Percentiles rank a stretch among this genome's conserved stretches.
Evolutionary conservation across 768 basidiomycete species (phyloP).

Genomic region (Trichaptum fuscoviolaceum): DNA sequence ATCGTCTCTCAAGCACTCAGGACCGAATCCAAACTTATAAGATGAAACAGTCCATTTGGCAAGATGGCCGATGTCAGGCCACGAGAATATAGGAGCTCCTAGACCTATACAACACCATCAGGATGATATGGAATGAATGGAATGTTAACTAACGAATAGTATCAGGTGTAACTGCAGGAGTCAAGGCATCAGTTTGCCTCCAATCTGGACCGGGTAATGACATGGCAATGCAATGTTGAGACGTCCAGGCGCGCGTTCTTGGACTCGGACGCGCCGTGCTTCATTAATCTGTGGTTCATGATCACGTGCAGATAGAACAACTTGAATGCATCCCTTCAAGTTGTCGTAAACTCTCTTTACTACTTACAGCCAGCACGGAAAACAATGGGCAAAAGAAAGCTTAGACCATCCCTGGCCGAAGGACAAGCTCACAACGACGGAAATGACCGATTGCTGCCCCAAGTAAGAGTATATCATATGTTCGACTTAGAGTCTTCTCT

Average conservation of each 20-base stretch:
- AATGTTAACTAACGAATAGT: not conserved
- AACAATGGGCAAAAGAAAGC: not conserved
- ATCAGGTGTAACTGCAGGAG: not conserved
- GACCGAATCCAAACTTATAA: conserved; percentile 93
- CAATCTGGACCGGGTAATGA: not conserved
- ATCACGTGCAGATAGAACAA: not conserved
- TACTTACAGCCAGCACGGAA: not conserved
- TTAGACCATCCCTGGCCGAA: not conserved
- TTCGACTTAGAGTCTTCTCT: not conserved
- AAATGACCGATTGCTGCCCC: not conserved
- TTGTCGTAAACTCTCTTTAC: not conserved
- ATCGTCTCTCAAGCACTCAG: conserved; percentile 84
- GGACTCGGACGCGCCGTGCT: no score
- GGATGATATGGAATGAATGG: not conserved
- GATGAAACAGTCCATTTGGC: conserved; percentile 97
- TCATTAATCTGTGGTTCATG: not conserved
- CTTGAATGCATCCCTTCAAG: not conserved
- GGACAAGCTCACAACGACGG: not conserved
- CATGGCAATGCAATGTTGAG: not conserved
- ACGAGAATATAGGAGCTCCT: conserved; percentile 46
- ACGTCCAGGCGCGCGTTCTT: no score
- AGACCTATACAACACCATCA: not conserved
- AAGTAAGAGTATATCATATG: not conserved
- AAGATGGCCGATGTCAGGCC: conserved; percentile 81
- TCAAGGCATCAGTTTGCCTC: not conserved